A percentile compares a stretch with the other conserved stretches of the same genome.
phyloP scores from a whole-genome alignment of 108 stramenopile genomes.

The Stephanodiscus minutulus region DNA sequence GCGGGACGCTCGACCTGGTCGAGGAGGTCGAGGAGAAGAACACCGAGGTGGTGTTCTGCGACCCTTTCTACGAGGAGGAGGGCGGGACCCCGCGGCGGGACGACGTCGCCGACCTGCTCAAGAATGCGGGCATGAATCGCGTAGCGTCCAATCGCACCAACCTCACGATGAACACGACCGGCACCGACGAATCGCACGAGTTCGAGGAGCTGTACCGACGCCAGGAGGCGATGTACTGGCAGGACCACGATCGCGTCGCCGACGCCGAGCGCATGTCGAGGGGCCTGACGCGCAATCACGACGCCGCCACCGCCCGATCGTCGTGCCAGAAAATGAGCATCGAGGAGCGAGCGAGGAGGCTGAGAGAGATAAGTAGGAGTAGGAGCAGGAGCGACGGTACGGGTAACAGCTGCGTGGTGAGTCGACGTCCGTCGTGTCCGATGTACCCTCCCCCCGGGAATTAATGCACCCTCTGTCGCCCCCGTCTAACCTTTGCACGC shows the following conservation, averaged over 20 bases:
- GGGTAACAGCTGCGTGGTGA: conserved; percentile 21
- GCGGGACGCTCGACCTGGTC: background rate
- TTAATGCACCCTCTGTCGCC: background rate
- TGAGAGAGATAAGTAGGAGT: conserved; percentile 50
- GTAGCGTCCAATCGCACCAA: conserved; percentile 5
- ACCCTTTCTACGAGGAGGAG: conserved; percentile 9
- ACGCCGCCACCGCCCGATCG: background rate
- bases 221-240: conserved; percentile 36
- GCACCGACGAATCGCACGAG: conserved; percentile 20
- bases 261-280: background rate
- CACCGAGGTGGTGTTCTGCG: conserved; percentile 8
- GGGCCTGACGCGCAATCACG: background rate
- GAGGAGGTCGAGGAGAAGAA: conserved; percentile 13
- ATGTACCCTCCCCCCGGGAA: no score
- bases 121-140: conserved; percentile 2
- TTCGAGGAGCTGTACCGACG: conserved; percentile 18
- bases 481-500: background rate
- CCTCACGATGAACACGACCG: conserved; percentile 15
- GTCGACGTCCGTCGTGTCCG: no score
- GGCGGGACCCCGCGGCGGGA: background rate
- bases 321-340: conserved; percentile 17
- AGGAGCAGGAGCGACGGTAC: conserved; percentile 42
- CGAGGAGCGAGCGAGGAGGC: conserved; percentile 38
- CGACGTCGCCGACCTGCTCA: background rate
- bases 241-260: conserved; percentile 18